These are phyloP conservation scores for Xylaria sp. DNA, from an alignment of 2,329 filamentous ascomycete species.

Conservation along the genomic window DNA sequence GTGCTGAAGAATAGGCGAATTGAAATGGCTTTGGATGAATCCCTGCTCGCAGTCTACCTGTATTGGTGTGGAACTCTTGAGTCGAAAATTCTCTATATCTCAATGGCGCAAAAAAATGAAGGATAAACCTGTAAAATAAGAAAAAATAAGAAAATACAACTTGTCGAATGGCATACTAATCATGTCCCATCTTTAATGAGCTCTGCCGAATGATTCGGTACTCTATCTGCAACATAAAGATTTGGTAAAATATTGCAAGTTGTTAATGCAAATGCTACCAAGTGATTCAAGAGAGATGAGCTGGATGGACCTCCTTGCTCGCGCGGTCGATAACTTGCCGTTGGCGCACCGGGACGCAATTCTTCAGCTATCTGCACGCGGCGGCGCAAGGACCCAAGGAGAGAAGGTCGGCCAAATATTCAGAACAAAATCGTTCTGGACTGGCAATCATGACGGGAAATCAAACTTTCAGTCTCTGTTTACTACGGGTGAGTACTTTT, in stretches of 20 bases:
- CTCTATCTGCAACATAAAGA: neutral
- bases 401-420: constrained; percentile 49
- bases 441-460: constrained; percentile 39
- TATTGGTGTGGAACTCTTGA: neutral
- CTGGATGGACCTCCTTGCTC: constrained; percentile 43
- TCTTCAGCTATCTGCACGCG: constrained; percentile 48
- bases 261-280: constrained; percentile 33
- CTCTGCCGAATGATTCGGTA: neutral
- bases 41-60: neutral
- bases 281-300: constrained; percentile 36
- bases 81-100: neutral
- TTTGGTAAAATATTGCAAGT: no score
- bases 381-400: constrained; percentile 30
- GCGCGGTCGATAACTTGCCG: constrained; percentile 45
- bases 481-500: constrained; percentile 45
- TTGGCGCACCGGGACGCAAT: constrained; percentile 39
- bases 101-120: neutral
- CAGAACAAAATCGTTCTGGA: constrained; percentile 49
- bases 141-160: neutral
- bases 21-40: neutral
- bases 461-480: constrained; percentile 50
- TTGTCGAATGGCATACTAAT: neutral
- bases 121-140: neutral
- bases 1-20: neutral
- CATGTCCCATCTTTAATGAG: neutral